These are phyloP conservation scores for Nitzschia palea DNA, from an alignment of 108 stramenopile genomes.

Conservation along the genomic window DNA sequence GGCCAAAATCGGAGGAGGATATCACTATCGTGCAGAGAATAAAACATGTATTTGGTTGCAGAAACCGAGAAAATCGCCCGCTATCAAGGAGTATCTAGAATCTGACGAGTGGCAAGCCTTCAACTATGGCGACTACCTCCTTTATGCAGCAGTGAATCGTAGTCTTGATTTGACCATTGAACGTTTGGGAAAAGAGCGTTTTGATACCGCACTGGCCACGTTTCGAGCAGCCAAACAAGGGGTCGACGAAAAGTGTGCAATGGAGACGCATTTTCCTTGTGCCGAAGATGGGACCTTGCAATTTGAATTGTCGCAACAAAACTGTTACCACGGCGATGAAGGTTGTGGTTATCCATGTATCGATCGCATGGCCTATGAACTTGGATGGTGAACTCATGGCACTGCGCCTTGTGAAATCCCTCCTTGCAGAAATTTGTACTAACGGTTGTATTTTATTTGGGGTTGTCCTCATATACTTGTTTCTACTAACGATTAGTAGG, in stretches of 20 bases:
- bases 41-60: neutral
- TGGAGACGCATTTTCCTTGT: slow-evolving; percentile 19
- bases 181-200: slow-evolving; percentile 29
- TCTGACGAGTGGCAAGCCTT: slow-evolving; percentile 32
- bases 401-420: neutral
- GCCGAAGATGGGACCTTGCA: neutral
- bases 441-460: too few relatives aligned
- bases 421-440: neutral
- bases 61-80: slow-evolving; percentile 5
- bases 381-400: neutral
- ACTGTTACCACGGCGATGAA: slow-evolving; percentile 12
- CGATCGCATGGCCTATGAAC: slow-evolving; percentile 4
- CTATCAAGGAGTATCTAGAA: slow-evolving; percentile 12
- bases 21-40: neutral
- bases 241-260: slow-evolving; percentile 16
- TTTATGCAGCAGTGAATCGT: slow-evolving; percentile 40
- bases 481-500: too few relatives aligned
- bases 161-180: slow-evolving; percentile 62
- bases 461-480: too few relatives aligned
- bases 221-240: slow-evolving; percentile 14
- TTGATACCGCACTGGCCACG: slow-evolving; percentile 25
- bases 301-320: neutral
- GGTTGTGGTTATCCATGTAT: slow-evolving; percentile 30
- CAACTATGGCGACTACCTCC: slow-evolving; percentile 44
- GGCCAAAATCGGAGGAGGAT: neutral